A percentile compares a stretch with the other conserved stretches of the same genome.
These are phyloP conservation scores for Metschnikowia baotianmanensis DNA, from an alignment of 805 yeast genomes.

Conservation along the genomic window DNA sequence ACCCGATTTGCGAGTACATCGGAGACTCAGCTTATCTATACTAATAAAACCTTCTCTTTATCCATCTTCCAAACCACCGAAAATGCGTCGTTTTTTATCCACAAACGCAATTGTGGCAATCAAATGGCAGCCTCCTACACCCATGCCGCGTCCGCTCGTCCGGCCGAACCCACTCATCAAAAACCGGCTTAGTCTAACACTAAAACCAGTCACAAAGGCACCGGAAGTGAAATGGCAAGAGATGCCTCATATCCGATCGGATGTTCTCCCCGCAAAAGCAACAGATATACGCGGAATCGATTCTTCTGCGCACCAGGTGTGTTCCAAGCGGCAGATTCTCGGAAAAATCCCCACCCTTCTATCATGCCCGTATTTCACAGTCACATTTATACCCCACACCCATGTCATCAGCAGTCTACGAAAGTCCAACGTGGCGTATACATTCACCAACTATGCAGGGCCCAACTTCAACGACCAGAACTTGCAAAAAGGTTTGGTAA, in stretches of 20 bases:
- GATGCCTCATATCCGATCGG: slow-evolving; percentile 16
- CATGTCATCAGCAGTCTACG: slow-evolving; percentile 30
- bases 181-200: slow-evolving; percentile 1
- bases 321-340: slow-evolving; percentile 9
- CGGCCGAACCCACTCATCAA: slow-evolving; percentile 5
- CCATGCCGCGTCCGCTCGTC: background rate
- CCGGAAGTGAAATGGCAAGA: slow-evolving; percentile 8
- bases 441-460: slow-evolving; percentile 30
- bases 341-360: slow-evolving; percentile 19
- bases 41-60: no score
- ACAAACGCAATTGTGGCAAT: background rate
- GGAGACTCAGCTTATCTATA: no score
- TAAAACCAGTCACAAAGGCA: slow-evolving; percentile 2
- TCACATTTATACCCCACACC: slow-evolving; percentile 30
- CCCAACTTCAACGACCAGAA: slow-evolving; percentile 25
- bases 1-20: no score
- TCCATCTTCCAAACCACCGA: no score
- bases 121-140: background rate
- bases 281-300: slow-evolving; percentile 39
- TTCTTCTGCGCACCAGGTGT: slow-evolving; percentile 18
- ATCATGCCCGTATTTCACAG: slow-evolving; percentile 22
- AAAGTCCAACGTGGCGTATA: slow-evolving; percentile 39
- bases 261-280: slow-evolving; percentile 25
- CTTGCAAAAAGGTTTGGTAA: slow-evolving; percentile 21
- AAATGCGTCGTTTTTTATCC: slow-evolving; percentile 1